Conservation (phyloP, 495 filamentous ascomycete genomes). For the Xylaria curta region DNA sequence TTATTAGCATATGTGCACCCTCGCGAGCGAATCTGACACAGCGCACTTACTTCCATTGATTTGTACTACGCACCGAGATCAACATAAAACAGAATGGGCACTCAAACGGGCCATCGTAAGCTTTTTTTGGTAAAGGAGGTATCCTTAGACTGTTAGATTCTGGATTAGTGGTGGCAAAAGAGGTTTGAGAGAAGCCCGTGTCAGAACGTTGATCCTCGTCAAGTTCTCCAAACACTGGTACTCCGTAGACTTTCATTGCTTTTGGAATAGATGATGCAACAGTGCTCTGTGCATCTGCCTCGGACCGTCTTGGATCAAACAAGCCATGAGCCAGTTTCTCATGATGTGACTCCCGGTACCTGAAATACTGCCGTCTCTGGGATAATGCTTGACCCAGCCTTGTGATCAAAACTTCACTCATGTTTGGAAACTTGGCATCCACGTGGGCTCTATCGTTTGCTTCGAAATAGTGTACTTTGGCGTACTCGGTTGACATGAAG, state of each 20-base stretch:
- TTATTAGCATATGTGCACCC: neutral
- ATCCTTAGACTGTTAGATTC: constrained; percentile 16
- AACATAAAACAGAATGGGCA: constrained; percentile 47
- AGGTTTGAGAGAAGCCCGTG: constrained; percentile 31
- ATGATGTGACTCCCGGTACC: constrained; percentile 47
- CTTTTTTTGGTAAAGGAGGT: constrained; percentile 30
- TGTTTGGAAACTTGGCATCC: constrained; percentile 4
- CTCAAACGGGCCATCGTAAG: constrained; percentile 37
- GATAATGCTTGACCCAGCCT: constrained; percentile 48
- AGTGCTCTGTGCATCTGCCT: constrained; percentile 14
- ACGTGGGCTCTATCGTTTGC: constrained; percentile 5
- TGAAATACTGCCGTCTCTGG: constrained; percentile 42
- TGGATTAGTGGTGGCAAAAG: constrained; percentile 28
- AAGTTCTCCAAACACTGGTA: neutral
- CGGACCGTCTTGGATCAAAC: constrained; percentile 16
- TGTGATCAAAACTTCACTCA: constrained; percentile 29
- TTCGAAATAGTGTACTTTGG: constrained; percentile 20
- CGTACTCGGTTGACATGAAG: constrained; percentile 27
- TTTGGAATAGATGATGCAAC: constrained; percentile 18
- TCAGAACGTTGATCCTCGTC: constrained; percentile 35
- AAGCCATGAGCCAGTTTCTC: constrained; percentile 38
- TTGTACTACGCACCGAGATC: constrained; percentile 34
- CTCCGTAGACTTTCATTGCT: neutral
- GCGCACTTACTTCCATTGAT: constrained; percentile 43
- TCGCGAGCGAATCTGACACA: neutral